These are phyloP conservation scores for Cercospora canescens DNA, from an alignment of 2,329 filamentous ascomycete genomes.

Conservation along the genomic window DNA sequence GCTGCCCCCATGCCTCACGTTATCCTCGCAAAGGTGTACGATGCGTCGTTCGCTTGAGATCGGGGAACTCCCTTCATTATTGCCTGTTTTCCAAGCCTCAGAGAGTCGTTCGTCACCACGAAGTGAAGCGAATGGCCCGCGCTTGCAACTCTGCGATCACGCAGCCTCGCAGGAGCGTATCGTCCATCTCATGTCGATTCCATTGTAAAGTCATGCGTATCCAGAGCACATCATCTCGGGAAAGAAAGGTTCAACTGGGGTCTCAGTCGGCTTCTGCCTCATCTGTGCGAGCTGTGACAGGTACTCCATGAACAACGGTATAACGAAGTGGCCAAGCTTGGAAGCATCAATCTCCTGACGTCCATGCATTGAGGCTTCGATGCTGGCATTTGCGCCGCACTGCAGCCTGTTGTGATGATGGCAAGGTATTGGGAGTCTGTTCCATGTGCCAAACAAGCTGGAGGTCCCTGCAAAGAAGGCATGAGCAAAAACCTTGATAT, in stretches of 20 bases:
- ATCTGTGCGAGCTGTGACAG: neutral
- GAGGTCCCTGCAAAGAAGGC: neutral
- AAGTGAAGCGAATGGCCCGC: neutral
- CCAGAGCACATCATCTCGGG: slow-evolving; percentile 14
- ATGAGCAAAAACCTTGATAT: neutral
- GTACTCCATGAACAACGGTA: neutral
- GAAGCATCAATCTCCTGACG: slow-evolving; percentile 6
- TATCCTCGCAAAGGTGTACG: neutral
- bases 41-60: neutral
- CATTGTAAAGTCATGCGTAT: neutral
- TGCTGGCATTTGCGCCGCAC: neutral
- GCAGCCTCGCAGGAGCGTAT: neutral
- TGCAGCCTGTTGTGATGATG: neutral
- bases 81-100: neutral
- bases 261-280: neutral
- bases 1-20: neutral
- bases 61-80: neutral
- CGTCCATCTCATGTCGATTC: neutral
- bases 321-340: neutral
- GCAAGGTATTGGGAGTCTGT: neutral
- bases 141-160: neutral
- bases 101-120: neutral
- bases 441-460: slow-evolving; percentile 3
- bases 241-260: neutral
- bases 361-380: neutral